Conservation (phyloP, 140 eudicot species). For the Anethum foeniculum region DNA sequence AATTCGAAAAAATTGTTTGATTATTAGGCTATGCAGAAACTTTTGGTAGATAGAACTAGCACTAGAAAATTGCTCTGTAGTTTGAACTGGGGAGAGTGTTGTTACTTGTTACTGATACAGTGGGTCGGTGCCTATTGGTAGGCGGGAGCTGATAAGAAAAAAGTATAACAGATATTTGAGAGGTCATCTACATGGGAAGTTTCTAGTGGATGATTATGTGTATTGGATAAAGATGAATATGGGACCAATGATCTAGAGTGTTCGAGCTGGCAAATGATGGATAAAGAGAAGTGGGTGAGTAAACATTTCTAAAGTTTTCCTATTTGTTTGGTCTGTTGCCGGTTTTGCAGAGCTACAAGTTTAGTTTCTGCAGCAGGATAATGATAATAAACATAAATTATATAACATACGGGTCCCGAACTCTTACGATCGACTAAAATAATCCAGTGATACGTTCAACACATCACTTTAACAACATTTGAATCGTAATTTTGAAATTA, state of each 20-base stretch:
- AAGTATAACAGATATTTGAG: not conserved
- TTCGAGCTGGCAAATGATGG: conserved; percentile 1
- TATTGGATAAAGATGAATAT: not conserved
- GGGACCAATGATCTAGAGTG: not conserved
- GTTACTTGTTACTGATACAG: not conserved
- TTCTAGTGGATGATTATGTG: not conserved
- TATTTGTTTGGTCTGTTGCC: not conserved
- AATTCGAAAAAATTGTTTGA: too few species aligned
- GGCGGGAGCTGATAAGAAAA: not conserved
- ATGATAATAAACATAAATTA: not conserved
- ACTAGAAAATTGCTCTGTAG: too few species aligned
- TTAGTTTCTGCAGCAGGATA: not conserved
- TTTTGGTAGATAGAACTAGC: too few species aligned
- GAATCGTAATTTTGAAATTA: too few species aligned
- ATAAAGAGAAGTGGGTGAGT: not conserved
- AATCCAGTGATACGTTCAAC: too few species aligned
- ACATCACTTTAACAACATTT: too few species aligned
- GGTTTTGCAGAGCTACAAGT: not conserved
- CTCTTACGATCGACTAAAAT: too few species aligned
- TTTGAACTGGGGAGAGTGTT: not conserved
- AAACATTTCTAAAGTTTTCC: not conserved
- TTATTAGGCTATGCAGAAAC: too few species aligned
- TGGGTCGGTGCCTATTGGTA: not conserved
- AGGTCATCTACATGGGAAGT: not conserved
- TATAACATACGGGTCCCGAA: too few species aligned